Conservation (phyloP, 164 flowering plant genomes). For the Buxus sempervirens region DNA sequence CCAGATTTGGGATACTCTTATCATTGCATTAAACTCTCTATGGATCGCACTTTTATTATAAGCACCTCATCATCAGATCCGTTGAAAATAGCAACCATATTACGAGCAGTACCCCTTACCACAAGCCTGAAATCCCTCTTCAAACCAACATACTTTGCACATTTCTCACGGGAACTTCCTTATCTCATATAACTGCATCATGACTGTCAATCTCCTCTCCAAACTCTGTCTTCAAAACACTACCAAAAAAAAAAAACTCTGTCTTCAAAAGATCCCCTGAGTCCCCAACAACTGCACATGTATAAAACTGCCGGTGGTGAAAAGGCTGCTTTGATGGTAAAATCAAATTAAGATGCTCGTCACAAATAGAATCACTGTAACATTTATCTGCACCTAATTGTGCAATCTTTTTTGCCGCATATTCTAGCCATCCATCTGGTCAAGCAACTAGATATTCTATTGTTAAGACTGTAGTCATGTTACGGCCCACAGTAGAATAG, state of each 20-base stretch:
- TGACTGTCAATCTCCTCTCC: constrained; percentile 75
- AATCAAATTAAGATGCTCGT: constrained; percentile 61
- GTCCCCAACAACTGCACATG: constrained; percentile 82
- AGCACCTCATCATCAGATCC: constrained; percentile 97
- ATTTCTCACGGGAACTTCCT: constrained; percentile 94
- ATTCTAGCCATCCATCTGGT: constrained; percentile 75
- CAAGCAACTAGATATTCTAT: constrained; percentile 71
- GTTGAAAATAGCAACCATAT: constrained; percentile 80
- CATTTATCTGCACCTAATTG: constrained; percentile 48
- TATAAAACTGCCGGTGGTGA: constrained; percentile 63
- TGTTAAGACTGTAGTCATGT: constrained; percentile 77
- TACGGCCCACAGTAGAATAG: constrained; percentile 76
- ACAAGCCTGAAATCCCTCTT: constrained; percentile 97
- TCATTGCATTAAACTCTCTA: constrained; percentile 88
- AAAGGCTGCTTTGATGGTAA: constrained; percentile 73
- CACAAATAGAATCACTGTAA: constrained; percentile 59
- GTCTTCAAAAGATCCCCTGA: constrained; percentile 76
- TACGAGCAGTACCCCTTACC: constrained; percentile 95
- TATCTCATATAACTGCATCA: constrained; percentile 74
- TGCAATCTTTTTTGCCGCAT: constrained; percentile 75
- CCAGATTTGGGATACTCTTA: constrained; percentile 91
- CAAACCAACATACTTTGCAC: constrained; percentile 89
- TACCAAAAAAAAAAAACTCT: no score
- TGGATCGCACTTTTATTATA: constrained; percentile 94
- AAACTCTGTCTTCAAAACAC: constrained; percentile 62